Evolutionary conservation across 2,329 filamentous ascomycete genomes (phyloP).

Genomic region (Beauveria bassiana): DNA sequence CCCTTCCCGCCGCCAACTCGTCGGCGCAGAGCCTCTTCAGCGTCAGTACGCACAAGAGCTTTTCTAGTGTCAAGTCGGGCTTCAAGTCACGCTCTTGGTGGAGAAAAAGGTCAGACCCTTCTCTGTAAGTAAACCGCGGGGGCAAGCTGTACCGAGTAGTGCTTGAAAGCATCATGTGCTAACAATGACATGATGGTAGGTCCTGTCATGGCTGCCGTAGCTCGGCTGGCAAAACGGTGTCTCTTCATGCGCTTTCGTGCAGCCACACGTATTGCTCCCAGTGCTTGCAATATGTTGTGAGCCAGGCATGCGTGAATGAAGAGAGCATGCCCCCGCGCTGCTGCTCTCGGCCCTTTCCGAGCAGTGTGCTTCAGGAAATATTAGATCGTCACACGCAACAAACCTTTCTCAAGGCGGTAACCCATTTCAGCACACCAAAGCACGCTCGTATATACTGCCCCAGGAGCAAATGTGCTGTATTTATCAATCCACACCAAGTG

Average conservation of each 20-base stretch:
- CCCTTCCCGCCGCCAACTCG: conserved; percentile 21
- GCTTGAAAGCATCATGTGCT: neutral
- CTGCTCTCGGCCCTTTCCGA: conserved; percentile 48
- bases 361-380: conserved; percentile 38
- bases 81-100: conserved; percentile 36
- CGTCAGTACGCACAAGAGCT: conserved; percentile 36
- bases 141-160: too few relatives aligned
- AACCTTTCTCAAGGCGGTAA: conserved; percentile 47
- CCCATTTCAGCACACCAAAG: conserved; percentile 52
- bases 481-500: conserved; percentile 45
- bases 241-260: conserved; percentile 45
- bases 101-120: conserved; percentile 30
- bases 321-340: conserved; percentile 56
- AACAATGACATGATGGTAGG: conserved; percentile 24
- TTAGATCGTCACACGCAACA: conserved; percentile 45
- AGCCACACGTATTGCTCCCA: conserved; percentile 49
- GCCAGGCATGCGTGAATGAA: conserved; percentile 48
- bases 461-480: conserved; percentile 47
- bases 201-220: conserved; percentile 51
- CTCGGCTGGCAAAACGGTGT: conserved; percentile 36
- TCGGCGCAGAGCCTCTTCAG: conserved; percentile 36
- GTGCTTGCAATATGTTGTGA: conserved; percentile 47
- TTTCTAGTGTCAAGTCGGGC: conserved; percentile 37
- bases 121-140: conserved; percentile 21
- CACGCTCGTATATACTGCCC: conserved; percentile 52